Evolutionary conservation across 768 basidiomycete genomes (phyloP), one percentile per base, ranked within the genome.

Genomic region (Boletus barrowsii): DNA sequence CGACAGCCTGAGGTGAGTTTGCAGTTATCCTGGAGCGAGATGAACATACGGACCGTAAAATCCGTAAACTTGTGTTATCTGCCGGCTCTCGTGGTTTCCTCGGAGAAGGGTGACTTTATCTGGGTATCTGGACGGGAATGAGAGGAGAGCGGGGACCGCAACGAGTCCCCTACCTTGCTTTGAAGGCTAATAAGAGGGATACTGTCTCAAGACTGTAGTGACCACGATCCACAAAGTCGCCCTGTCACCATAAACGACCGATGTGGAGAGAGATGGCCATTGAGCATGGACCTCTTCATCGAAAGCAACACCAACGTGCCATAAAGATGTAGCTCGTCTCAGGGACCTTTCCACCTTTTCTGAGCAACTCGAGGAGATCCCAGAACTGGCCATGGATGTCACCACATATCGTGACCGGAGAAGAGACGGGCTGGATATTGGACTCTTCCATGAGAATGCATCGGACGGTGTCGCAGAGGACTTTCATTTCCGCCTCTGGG

Each of bases 341-440:
- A 10, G 93, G 93, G 10, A 93, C 85, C 58, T 80, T 83, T 8
- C 94, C 92, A 2, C 93, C 93, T 53, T 91, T 86, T 62, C 88
- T 75, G 62, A 97, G 76, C 47, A 99, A 74, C 73, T 99, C 94
- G 33, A 96, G 79, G 44, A 98, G 76, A 67, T 98, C 96, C 88
- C 93, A 98, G 73, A 97, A 97, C 69, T 98, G 96, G 24, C 95
- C 95, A 64, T 98, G 95, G 48, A 98, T 96, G 68, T 98, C 95
- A 30, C 95, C 95, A 66, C 90, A 92, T 60, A 93, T 88, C 30
- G 96, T 98, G 36, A 98, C 96, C 1, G 96, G 96, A 59, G 84
- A 90, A 33, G 90, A 90, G 49, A 99, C 92, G 32, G 95, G 95
- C 67, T 98, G 94, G 53, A 98, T 95, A 68, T 98, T 99, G 51